A percentile compares a stretch with the other conserved stretches of the same genome.
Conservation (phyloP, 2,329 filamentous ascomycete genomes). For the Penicillium sp. region DNA sequence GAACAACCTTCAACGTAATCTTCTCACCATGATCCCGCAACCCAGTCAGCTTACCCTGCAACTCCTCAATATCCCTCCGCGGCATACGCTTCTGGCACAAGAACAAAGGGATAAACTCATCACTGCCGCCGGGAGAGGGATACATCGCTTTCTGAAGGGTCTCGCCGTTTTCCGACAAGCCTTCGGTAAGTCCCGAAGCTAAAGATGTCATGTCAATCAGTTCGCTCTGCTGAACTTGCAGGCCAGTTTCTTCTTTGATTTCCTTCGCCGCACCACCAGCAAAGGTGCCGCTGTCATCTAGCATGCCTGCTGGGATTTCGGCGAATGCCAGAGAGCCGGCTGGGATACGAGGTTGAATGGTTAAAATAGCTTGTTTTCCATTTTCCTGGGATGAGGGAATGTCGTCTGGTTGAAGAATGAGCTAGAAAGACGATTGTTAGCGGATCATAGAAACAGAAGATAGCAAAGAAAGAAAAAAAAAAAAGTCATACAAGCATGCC, state of each 20-base stretch:
- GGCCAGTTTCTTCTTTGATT: conserved; percentile 60
- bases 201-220: conserved; percentile 60
- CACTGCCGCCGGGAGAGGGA: conserved; percentile 59
- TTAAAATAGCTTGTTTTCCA: conserved; percentile 56
- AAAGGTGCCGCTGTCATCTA: conserved; percentile 59
- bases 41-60: conserved; percentile 59
- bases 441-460: conserved; percentile 1
- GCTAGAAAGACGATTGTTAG: conserved; percentile 37
- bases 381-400: conserved; percentile 44
- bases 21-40: conserved; percentile 60
- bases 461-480: not conserved
- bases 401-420: conserved; percentile 60
- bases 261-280: conserved; percentile 60
- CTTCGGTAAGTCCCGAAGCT: conserved; percentile 40
- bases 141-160: conserved; percentile 56
- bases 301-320: conserved; percentile 65
- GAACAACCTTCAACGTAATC: conserved; percentile 61
- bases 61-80: conserved; percentile 51
- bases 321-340: conserved; percentile 58
- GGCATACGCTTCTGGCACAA: conserved; percentile 58
- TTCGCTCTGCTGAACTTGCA: conserved; percentile 55
- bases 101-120: conserved; percentile 63
- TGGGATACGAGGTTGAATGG: conserved; percentile 61
- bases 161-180: conserved; percentile 33
- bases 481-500: conserved; percentile 55